These are phyloP conservation scores for Hygrophoropsis aurantiaca DNA, from an alignment of 768 basidiomycete genomes.

Conservation along the genomic window DNA sequence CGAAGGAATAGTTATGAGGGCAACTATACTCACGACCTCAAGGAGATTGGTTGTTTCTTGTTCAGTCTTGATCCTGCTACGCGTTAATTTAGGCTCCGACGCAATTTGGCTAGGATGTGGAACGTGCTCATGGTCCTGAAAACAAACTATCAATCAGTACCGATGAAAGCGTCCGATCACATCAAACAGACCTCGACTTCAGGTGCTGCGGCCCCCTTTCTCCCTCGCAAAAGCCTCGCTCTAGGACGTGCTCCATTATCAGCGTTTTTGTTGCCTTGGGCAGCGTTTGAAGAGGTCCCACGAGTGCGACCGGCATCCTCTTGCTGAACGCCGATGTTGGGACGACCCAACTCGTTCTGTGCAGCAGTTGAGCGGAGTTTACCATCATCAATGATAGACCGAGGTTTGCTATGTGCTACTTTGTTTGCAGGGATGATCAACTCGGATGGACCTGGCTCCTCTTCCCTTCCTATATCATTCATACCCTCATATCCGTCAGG, in stretches of 20 bases:
- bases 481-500: slow-evolving; percentile 19
- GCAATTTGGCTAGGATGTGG: neutral
- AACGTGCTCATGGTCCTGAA: neutral
- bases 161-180: neutral
- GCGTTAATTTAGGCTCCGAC: slow-evolving; percentile 1
- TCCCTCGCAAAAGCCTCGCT: slow-evolving; percentile 6
- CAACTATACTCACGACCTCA: neutral
- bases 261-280: neutral
- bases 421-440: neutral
- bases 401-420: neutral
- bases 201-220: slow-evolving; percentile 1
- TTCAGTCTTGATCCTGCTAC: slow-evolving; percentile 5
- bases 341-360: neutral
- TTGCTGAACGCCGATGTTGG: neutral
- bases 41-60: neutral
- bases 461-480: slow-evolving; percentile 5
- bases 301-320: no score
- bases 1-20: neutral
- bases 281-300: neutral
- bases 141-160: neutral
- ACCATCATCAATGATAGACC: neutral
- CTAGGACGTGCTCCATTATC: neutral
- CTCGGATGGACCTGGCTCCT: slow-evolving; percentile 11
- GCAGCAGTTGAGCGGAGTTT: neutral
- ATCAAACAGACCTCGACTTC: slow-evolving; percentile 2